Conservation (phyloP, 2,329 filamentous ascomycete species). For the Cercospora sp. region DNA sequence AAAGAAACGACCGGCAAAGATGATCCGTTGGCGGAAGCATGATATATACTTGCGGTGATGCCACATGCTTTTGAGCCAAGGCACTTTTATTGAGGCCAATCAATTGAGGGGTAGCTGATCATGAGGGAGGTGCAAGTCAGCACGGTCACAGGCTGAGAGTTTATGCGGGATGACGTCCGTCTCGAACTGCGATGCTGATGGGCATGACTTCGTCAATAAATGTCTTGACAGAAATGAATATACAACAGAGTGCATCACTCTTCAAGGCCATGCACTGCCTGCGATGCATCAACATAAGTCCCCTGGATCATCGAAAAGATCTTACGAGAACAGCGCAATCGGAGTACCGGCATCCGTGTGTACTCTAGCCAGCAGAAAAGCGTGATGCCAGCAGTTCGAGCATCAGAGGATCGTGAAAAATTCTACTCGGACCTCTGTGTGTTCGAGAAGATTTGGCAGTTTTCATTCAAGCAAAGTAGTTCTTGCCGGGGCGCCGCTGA, state of each 20-base stretch:
- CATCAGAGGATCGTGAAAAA: neutral
- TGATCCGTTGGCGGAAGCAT: neutral
- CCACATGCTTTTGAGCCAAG: neutral
- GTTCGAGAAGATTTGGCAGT: neutral
- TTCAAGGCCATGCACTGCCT: neutral
- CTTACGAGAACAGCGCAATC: neutral
- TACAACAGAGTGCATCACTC: neutral
- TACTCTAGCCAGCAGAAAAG: neutral
- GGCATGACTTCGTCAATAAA: neutral
- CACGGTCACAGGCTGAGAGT: neutral
- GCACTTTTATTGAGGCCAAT: neutral
- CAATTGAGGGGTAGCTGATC: neutral
- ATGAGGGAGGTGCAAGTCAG: neutral
- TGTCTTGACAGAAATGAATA: neutral
- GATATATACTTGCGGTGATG: neutral
- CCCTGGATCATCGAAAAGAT: neutral
- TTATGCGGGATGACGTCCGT: neutral
- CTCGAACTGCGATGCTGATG: neutral
- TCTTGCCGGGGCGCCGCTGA: neutral
- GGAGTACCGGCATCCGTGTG: neutral
- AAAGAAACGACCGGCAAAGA: neutral
- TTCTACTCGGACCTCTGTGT: neutral
- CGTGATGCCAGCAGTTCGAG: neutral
- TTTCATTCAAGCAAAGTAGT: neutral
- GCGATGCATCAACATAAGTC: neutral